phyloP scores from a whole-genome alignment of 371 early-diverging fungal genomes.

The Sporodiniella umbellata region DNA sequence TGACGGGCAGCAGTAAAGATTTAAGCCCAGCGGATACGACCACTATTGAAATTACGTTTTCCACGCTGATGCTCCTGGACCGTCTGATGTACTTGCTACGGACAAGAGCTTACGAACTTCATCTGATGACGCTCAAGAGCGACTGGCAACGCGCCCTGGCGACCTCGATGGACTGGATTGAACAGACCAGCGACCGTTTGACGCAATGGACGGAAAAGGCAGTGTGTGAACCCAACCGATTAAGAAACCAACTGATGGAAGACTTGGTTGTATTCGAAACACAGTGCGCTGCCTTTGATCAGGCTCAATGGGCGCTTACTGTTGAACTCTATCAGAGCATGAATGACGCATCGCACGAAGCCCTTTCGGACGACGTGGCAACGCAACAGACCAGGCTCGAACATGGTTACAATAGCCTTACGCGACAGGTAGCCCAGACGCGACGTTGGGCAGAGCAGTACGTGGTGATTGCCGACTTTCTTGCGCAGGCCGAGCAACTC shows the following conservation, averaged over 20 bases:
- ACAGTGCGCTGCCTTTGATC: constrained; percentile 30
- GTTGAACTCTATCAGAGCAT: constrained; percentile 46
- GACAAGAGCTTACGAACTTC: constrained; percentile 32
- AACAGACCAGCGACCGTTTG: constrained; percentile 19
- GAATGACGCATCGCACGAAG: constrained; percentile 37
- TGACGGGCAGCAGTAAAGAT: constrained; percentile 24
- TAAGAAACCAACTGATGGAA: too few species aligned
- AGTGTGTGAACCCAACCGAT: constrained; percentile 30
- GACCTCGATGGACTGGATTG: constrained; percentile 25
- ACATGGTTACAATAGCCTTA: constrained; percentile 36
- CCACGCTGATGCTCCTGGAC: constrained; percentile 45
- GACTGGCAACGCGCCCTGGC: constrained; percentile 42
- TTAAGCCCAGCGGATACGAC: constrained; percentile 54
- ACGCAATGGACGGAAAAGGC: constrained; percentile 13
- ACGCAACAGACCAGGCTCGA: constrained; percentile 43
- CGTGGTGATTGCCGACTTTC: constrained; percentile 33
- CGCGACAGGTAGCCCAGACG: constrained; percentile 34
- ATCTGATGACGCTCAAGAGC: constrained; percentile 34
- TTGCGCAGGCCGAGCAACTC: constrained; percentile 24
- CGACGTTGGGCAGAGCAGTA: constrained; percentile 44
- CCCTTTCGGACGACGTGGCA: constrained; percentile 40
- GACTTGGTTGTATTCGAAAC: constrained; percentile 32
- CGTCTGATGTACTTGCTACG: constrained; percentile 36
- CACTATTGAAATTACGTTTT: constrained; percentile 51
- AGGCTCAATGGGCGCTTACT: constrained; percentile 34